Evolutionary conservation across 2,329 filamentous ascomycete species (phyloP).

Genomic region (Fusarium succisae): DNA sequence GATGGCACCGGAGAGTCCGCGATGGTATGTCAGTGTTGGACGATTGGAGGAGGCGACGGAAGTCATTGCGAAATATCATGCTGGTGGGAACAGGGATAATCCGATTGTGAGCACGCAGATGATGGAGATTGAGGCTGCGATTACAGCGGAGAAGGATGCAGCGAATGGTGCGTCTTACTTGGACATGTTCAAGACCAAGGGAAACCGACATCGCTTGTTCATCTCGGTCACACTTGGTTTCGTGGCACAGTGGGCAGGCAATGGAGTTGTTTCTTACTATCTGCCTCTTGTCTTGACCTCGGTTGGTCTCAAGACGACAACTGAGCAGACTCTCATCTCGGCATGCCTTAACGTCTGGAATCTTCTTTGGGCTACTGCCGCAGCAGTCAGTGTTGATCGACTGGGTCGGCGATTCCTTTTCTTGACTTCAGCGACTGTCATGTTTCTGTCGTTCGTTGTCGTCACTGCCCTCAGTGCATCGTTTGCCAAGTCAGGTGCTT

Average conservation of each 20-base stretch:
- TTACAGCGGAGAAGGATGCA: not conserved
- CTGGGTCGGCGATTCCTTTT: not conserved
- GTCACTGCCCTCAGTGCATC: not conserved
- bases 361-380: not conserved
- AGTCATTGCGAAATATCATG: not conserved
- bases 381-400: not conserved
- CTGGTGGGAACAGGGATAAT: not conserved
- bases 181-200: constrained; percentile 1
- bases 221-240: not conserved
- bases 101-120: not conserved
- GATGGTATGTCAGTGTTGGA: constrained; percentile 4
- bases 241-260: not conserved
- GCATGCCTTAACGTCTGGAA: constrained; percentile 2
- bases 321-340: not conserved
- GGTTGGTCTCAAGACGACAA: not conserved
- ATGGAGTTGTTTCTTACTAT: constrained; percentile 11
- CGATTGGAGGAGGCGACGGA: not conserved
- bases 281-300: not conserved
- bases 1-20: not conserved
- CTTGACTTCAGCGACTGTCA: not conserved
- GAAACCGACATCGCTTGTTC: not conserved
- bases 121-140: not conserved
- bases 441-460: not conserved
- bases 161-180: not conserved
- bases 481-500: not conserved